Percentiles rank a stretch among this genome's conserved stretches.
Evolutionary conservation across 495 filamentous ascomycete species (phyloP).

Genomic region (Penicillium ucsense): DNA sequence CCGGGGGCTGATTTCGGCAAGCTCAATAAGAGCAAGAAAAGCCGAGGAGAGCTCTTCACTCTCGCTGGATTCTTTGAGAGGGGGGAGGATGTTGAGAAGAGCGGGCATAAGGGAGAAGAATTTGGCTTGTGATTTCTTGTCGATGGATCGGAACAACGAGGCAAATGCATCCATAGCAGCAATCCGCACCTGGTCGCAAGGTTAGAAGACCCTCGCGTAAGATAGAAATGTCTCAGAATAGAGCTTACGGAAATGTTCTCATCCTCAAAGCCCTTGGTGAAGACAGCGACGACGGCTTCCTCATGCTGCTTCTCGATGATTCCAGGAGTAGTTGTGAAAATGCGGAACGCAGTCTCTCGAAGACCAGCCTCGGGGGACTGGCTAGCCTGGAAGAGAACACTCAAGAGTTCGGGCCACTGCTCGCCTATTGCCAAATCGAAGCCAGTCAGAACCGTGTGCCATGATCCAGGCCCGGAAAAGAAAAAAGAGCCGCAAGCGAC

Average conservation of each 20-base stretch:
- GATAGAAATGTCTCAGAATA: background rate
- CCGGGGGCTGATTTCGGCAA: constrained; percentile 81
- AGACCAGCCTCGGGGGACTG: constrained; percentile 70
- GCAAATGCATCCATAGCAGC: constrained; percentile 95
- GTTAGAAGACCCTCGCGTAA: background rate
- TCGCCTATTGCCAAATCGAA: constrained; percentile 45
- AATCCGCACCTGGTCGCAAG: constrained; percentile 56
- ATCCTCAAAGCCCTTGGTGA: constrained; percentile 87
- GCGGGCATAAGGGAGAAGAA: constrained; percentile 81
- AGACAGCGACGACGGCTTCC: constrained; percentile 71
- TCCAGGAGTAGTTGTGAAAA: constrained; percentile 89
- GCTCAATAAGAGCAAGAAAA: constrained; percentile 80
- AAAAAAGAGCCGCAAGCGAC: too few species aligned
- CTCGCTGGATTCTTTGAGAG: constrained; percentile 81
- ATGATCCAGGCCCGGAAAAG: too few species aligned
- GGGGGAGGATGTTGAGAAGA: constrained; percentile 84
- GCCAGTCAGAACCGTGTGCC: too few species aligned
- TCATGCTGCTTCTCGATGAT: constrained; percentile 96
- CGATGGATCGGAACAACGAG: constrained; percentile 83
- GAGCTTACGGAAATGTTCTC: constrained; percentile 60
- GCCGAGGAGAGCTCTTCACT: constrained; percentile 84
- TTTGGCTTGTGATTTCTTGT: constrained; percentile 75
- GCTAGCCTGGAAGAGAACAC: constrained; percentile 76
- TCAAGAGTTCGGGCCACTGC: constrained; percentile 84
- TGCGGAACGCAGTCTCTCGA: constrained; percentile 83